Conservation (phyloP, 2,329 filamentous ascomycete species). For the Epichloe hybrida region DNA sequence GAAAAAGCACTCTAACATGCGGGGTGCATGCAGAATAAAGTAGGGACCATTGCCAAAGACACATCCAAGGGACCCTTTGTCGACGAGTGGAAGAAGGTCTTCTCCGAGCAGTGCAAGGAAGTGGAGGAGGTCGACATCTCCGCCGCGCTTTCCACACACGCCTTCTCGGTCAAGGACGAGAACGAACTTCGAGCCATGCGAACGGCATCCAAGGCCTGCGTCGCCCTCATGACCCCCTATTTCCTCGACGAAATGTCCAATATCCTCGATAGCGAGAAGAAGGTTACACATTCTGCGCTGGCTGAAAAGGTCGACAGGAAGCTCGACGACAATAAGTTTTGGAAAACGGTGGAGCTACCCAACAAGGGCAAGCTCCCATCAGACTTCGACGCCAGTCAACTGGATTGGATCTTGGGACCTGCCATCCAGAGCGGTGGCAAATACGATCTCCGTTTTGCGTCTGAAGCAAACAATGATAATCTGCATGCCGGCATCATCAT, state of each 20-base stretch:
- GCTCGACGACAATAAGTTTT: constrained; percentile 88
- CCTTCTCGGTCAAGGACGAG: constrained; percentile 89
- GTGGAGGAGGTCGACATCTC: constrained; percentile 81
- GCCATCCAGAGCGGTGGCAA: constrained; percentile 91
- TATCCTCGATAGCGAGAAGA: constrained; percentile 91
- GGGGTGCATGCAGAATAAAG: constrained; percentile 53
- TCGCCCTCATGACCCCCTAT: constrained; percentile 92
- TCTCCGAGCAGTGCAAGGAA: constrained; percentile 66
- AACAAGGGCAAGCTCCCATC: constrained; percentile 63
- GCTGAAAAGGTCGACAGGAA: constrained; percentile 83
- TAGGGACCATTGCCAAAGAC: constrained; percentile 78
- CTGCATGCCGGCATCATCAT: constrained; percentile 90
- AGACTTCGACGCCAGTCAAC: constrained; percentile 75
- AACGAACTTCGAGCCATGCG: constrained; percentile 87
- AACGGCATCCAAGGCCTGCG: constrained; percentile 85
- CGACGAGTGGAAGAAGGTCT: constrained; percentile 88
- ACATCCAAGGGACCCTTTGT: constrained; percentile 76
- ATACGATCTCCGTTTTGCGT: constrained; percentile 75
- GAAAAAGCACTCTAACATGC: not conserved
- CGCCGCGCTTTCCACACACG: constrained; percentile 64
- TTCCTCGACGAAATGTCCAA: constrained; percentile 98
- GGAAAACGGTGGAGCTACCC: constrained; percentile 62
- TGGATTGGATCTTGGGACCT: constrained; percentile 89
- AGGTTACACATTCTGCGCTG: constrained; percentile 78
- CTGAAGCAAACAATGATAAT: constrained; percentile 65